phyloP scores from a whole-genome alignment of 257 asterid genomes.

The Nicotiana obtusifolia region DNA sequence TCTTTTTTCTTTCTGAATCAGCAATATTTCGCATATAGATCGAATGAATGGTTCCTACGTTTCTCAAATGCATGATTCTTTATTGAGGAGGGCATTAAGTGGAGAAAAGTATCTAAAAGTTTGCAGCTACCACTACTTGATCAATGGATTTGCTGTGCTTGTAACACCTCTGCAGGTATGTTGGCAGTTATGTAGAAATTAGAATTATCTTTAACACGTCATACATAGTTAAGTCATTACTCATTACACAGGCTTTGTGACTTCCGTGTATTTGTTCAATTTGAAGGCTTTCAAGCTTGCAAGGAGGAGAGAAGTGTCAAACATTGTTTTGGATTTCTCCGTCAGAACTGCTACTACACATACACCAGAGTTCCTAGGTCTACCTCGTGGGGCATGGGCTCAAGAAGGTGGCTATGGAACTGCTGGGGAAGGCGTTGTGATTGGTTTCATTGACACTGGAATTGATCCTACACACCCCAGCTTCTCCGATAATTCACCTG shows the following conservation, averaged over 20 bases:
- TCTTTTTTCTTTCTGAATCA: constrained; percentile 19
- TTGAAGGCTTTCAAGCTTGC: constrained; percentile 78
- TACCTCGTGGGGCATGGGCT: constrained; percentile 98
- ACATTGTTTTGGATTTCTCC: constrained; percentile 78
- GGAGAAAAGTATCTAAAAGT: constrained; percentile 86
- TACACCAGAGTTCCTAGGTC: constrained; percentile 96
- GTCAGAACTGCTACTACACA: constrained; percentile 88
- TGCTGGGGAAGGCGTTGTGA: constrained; percentile 92
- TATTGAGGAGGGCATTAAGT: constrained; percentile 44
- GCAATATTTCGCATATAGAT: constrained; percentile 48
- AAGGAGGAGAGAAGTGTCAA: constrained; percentile 67
- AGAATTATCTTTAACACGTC: background rate
- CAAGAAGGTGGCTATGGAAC: constrained; percentile 83
- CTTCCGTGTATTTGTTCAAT: background rate
- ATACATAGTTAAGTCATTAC: background rate
- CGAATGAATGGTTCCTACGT: constrained; percentile 28
- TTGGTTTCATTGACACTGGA: constrained; percentile 94
- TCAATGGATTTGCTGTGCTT: constrained; percentile 88
- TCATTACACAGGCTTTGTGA: background rate
- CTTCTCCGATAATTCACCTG: constrained; percentile 59
- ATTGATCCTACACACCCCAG: constrained; percentile 92
- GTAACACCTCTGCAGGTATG: constrained; percentile 83
- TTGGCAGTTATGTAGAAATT: background rate
- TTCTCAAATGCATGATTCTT: constrained; percentile 67
- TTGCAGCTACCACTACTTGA: constrained; percentile 82